Base-by-base conservation (phyloP, 495 filamentous ascomycete species). In the Penicillium flavigenum region DNA sequence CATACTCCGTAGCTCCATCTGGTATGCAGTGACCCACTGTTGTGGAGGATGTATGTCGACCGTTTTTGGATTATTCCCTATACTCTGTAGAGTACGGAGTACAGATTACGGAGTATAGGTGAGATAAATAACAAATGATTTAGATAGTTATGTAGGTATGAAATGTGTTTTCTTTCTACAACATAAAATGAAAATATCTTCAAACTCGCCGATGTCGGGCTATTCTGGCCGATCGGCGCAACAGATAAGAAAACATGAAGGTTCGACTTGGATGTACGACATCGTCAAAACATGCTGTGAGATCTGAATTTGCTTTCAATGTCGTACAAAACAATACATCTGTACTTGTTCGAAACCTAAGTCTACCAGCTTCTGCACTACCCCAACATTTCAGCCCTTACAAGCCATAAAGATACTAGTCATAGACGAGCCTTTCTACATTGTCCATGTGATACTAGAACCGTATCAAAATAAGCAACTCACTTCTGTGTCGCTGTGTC, bases 271-370 rank as follows among this genome's bases (percentile, higher is more conserved):
- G 24, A 56, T 56, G 45, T 56, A 47, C 53, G 32, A 56, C 43
- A 47, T 47, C 47, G 51, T 43, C 22, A 24, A 55, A 34, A 52
- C n/a, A 51, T 42, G 31, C 47, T 41, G 34, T 51, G 48, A 20
- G 34, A 51, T 34, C 19, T 38, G 5, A 14, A 36, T 32, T 44
- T 44, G 20, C 11, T 24, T 44, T 24, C 3, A 24, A 44, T 24
- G 17, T 32, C 24, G 32, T 51, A 48, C 46, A 5, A 51, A 39
- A 22, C 17, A 31, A 34, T 32, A n/a, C 2, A 38, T 16, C 5
- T 34, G 12, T 5, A 38, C 34, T n/a, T 39, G 16, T 39, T 39
- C 0, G 9, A 3, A 39, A 39, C 4, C 2, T 2, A 17, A 39
- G 36, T 39, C 36, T 39, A 39, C 34, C 14, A 38, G 34, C 34